Evolutionary conservation across 331 rosid species (phyloP).

Genomic region (Rosa hybrid): DNA sequence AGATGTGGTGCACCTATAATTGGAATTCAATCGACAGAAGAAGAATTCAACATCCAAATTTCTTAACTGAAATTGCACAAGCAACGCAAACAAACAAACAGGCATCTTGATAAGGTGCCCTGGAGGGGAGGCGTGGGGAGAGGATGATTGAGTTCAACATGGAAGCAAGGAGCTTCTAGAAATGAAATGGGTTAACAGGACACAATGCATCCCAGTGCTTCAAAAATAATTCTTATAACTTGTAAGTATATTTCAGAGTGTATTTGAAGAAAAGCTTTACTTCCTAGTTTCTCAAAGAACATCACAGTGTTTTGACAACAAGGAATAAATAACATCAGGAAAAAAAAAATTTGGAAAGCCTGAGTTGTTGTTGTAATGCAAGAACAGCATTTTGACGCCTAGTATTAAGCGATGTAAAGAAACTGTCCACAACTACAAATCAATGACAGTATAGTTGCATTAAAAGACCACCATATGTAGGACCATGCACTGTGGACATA

Average conservation of each 20-base stretch:
- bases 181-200: background rate
- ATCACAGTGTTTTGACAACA: background rate
- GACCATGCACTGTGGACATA: background rate
- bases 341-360: background rate
- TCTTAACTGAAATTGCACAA: background rate
- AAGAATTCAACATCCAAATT: background rate
- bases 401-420: background rate
- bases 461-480: background rate
- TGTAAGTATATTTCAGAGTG: background rate
- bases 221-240: background rate
- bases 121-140: background rate
- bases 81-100: background rate
- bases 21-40: background rate
- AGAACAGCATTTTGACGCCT: background rate
- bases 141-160: background rate
- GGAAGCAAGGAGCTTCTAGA: background rate
- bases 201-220: background rate
- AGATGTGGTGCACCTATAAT: slow-evolving; percentile 67
- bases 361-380: background rate
- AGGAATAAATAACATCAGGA: background rate
- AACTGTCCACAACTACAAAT: background rate
- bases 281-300: background rate
- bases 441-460: slow-evolving; percentile 14
- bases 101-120: background rate
- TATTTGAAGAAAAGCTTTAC: background rate